These are phyloP conservation scores for Senecio squalidus DNA, from an alignment of 140 eudicot species.

Conservation along the genomic window DNA sequence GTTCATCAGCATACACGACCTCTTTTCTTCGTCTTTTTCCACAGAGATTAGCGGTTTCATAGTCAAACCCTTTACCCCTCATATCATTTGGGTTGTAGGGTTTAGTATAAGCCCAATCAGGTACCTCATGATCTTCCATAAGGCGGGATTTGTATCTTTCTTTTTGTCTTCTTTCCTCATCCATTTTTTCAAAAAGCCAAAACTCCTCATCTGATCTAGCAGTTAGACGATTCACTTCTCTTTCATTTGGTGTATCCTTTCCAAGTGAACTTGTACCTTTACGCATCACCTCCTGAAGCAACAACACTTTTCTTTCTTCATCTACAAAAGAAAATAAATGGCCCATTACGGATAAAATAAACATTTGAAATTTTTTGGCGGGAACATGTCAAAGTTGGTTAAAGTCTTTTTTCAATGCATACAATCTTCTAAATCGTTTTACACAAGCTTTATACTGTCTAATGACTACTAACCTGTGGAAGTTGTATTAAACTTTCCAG, in stretches of 20 bases:
- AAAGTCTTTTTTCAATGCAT: not conserved
- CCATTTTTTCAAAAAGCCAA: conserved; percentile 40
- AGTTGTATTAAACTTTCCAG: conserved; percentile 93
- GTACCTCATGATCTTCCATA: conserved; percentile 92
- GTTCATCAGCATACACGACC: conserved; percentile 64
- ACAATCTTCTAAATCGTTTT: conserved; percentile 1
- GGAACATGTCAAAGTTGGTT: not conserved
- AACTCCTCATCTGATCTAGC: conserved; percentile 58
- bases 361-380: not conserved
- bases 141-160: conserved; percentile 91
- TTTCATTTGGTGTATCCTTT: conserved; percentile 79
- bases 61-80: conserved; percentile 76
- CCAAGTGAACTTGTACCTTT: not conserved
- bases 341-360: not conserved
- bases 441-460: not conserved
- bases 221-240: conserved; percentile 90
- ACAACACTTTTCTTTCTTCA: not conserved
- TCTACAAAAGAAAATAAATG: conserved; percentile 39
- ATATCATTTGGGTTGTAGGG: conserved; percentile 49
- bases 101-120: conserved; percentile 77
- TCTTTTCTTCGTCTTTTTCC: conserved; percentile 88
- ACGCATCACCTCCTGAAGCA: not conserved
- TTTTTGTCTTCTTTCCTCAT: conserved; percentile 75
- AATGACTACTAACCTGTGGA: conserved; percentile 83
- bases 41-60: conserved; percentile 52